Conservation (phyloP, 352 stramenopile species). For the Globisporangium mamillatum region DNA sequence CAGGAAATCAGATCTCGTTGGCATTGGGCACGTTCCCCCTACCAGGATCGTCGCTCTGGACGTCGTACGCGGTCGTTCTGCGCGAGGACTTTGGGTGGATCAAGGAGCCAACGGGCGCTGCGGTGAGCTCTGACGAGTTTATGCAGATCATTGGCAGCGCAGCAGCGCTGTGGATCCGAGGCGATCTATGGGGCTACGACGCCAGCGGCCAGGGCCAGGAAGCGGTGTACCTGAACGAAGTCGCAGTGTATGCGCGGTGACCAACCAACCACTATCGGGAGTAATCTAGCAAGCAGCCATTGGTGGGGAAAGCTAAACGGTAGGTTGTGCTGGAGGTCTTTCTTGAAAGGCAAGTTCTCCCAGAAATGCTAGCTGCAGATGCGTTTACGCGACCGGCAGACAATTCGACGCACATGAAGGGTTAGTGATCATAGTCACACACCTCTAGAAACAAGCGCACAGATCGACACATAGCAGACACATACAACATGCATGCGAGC, state of each 20-base stretch:
- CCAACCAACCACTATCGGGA: not conserved
- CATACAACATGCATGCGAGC: too few relatives aligned
- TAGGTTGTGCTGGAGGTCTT: too few relatives aligned
- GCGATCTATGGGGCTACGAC: conserved; percentile 59
- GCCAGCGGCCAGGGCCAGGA: conserved; percentile 51
- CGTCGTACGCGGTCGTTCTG: conserved; percentile 58
- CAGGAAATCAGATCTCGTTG: conserved; percentile 36
- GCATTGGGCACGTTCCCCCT: conserved; percentile 53
- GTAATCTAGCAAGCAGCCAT: too few relatives aligned
- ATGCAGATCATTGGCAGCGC: conserved; percentile 29
- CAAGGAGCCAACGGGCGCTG: conserved; percentile 37
- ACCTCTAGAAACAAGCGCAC: too few relatives aligned
- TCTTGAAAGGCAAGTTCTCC: too few relatives aligned
- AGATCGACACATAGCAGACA: too few relatives aligned
- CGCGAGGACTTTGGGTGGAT: conserved; percentile 81
- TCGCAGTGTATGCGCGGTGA: conserved; percentile 42
- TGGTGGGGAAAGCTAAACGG: too few relatives aligned
- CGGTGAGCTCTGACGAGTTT: conserved; percentile 32
- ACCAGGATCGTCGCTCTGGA: conserved; percentile 41
- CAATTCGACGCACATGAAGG: too few relatives aligned
- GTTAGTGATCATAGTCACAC: too few relatives aligned
- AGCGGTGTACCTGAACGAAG: conserved; percentile 71
- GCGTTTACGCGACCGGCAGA: too few relatives aligned
- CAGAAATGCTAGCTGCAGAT: too few relatives aligned
- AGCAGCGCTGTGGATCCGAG: conserved; percentile 52